These are phyloP conservation scores for Cryphonectria parasitica DNA, from an alignment of 2,329 filamentous ascomycete genomes.

Conservation along the genomic window DNA sequence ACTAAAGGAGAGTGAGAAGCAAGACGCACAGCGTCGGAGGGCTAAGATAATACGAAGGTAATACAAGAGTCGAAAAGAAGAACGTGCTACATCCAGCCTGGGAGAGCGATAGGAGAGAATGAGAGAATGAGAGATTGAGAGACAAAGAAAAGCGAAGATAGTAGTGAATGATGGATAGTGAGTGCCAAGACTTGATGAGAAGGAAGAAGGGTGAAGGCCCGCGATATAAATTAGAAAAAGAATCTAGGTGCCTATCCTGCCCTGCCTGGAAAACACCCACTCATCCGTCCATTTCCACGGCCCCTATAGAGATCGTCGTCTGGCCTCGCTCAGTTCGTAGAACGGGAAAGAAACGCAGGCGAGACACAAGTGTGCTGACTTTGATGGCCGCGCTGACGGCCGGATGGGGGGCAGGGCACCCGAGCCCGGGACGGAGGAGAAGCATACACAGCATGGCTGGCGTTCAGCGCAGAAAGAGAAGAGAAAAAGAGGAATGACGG, in stretches of 20 bases:
- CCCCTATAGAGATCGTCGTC: not conserved
- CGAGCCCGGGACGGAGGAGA: too few relatives aligned
- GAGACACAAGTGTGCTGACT: constrained; percentile 2
- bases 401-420: not conserved
- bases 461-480: not conserved
- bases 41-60: not conserved
- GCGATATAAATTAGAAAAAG: not conserved
- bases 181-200: constrained; percentile 8
- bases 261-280: not conserved
- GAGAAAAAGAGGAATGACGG: not conserved
- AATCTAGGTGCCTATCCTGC: not conserved
- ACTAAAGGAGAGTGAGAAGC: not conserved
- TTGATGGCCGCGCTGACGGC: not conserved
- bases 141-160: not conserved
- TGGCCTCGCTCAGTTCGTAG: not conserved
- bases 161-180: not conserved
- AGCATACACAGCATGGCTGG: not conserved
- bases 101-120: constrained; percentile 4
- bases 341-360: not conserved
- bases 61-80: not conserved
- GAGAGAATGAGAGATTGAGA: not conserved
- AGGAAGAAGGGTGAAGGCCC: not conserved
- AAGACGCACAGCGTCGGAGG: constrained; percentile 7
- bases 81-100: constrained; percentile 2
- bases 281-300: not conserved